Evolutionary conservation across 208 protist species (phyloP), one percentile per base, ranked within the genome.

Genomic region (Leishmania tarentolae): DNA sequence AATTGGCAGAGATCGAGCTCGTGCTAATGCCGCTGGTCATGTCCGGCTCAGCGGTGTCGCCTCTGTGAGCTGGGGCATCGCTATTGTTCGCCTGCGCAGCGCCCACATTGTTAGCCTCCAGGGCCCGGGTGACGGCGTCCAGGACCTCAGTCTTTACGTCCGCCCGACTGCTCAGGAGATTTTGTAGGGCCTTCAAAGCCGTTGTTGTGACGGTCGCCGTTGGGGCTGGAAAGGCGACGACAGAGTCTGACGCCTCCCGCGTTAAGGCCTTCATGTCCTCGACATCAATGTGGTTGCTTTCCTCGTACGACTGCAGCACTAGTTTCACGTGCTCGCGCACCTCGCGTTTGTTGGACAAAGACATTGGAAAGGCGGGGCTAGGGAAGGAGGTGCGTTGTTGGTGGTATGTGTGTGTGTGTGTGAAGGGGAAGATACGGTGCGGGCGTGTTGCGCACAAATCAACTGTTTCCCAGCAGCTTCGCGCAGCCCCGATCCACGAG

Each of bases 261-360:
- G 92, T 86, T 1, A 96, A 81, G 6, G 56, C 46, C 76, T 90
- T 92, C 35, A 95, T 79, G 47, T 95, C 91, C 80, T 93, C 91
- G n/a, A 84, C 72, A 69, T 94, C 91, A 68, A 96, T 90, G 68
- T 86, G 50, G 57, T 83, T 79, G 1, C 83, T 86, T 28, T 88
- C 85, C 11, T 90, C 85, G 75, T 87, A 89, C 37, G 78, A 28
- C 76, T 94, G 85, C 15, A 96, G 88, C 9, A 87, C 50, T 5
- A 78, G 63, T 82, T 93, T 94, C 31, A 90, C 83, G 44, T 84
- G 83, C 76, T 94, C 86, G n/a, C 90, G 93, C 74, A 94, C 93
- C 42, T 94, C 93, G 21, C 93, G 89, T 65, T 94, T 94, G 80
- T 88, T 94, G 0, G 79, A 80, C 40, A 91, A 83, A 1, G 80